Conservation (phyloP, 768 basidiomycete genomes). For the Lactarius psammicola region DNA sequence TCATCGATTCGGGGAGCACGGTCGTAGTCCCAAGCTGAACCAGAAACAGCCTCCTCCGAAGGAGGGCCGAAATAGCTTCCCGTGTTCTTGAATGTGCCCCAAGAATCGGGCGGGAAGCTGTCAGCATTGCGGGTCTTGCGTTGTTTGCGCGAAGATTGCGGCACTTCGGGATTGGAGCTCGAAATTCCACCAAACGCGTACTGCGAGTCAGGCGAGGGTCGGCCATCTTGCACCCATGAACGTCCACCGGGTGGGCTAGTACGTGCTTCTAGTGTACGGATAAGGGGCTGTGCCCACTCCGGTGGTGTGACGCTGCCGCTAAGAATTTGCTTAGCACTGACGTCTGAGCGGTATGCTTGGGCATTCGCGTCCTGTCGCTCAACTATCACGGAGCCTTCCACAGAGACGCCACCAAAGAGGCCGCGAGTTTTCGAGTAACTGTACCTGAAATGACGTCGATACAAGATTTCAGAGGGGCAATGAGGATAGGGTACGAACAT, state of each 20-base stretch:
- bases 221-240: constrained; percentile 60
- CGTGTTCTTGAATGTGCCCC: constrained; percentile 50
- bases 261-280: constrained; percentile 69
- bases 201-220: constrained; percentile 29
- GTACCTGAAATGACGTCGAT: constrained; percentile 51
- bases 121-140: constrained; percentile 32
- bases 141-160: constrained; percentile 22
- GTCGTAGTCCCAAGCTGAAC: constrained; percentile 29
- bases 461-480: background rate
- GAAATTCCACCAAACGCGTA: constrained; percentile 65
- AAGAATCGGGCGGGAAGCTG: constrained; percentile 62
- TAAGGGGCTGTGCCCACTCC: constrained; percentile 72
- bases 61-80: constrained; percentile 56
- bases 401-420: constrained; percentile 87
- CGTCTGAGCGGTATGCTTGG: constrained; percentile 72
- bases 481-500: constrained; percentile 53
- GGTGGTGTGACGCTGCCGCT: constrained; percentile 74
- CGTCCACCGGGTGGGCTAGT: constrained; percentile 67
- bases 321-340: constrained; percentile 77
- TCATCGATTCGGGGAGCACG: constrained; percentile 24
- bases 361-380: constrained; percentile 93
- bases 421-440: constrained; percentile 92
- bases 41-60: constrained; percentile 29
- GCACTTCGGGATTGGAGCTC: constrained; percentile 40
- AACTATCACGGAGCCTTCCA: constrained; percentile 88